Base-by-base conservation (phyloP, 805 yeast genomes). In the Starmerella sp. region DNA sequence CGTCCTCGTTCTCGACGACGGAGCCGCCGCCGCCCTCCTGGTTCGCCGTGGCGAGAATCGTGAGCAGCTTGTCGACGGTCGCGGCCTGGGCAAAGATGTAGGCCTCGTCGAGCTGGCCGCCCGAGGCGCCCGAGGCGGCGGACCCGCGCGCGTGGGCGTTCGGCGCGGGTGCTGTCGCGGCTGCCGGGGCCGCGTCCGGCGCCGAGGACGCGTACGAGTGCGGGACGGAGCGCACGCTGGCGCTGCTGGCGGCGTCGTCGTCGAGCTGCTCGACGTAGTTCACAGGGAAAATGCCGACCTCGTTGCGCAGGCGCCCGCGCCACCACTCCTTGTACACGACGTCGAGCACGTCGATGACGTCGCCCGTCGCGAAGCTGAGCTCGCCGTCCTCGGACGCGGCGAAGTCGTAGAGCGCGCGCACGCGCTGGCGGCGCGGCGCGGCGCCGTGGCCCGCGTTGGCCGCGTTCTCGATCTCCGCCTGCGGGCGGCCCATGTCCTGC, bases 291-390 rank as follows among this genome's bases (percentile, higher is more conserved):
- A 93, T 83, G 17, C 98, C 98, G 51, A 81, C 75, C 53, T 76
- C 77, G 0, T 96, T 96, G 53, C 78, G 76, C 51, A 91, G 70
- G 6, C 91, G 79, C 14, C 98, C 98, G 61, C 87, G 77, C 84
- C 96, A 86, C 98, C 98, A 91, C 65, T 91, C 97, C 58, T 86
- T 77, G 67, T 89, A 90, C 6, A 86, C 95, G 14, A 84, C 77
- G 63, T 90, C 97, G 37, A 90, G 74, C 0, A 93, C 95, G 0
- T 84, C 83, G 49, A 91, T 90, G 13, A 87, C 74, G 66, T 91
- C 97, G 42, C 96, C 97, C 63, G 82, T 82, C 50, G 81, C 75
- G 70, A 93, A 91, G 1, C 95, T 82, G 45, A 91, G 75, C 61
- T 93, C 97, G 58, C 90, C 96, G 2, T 83, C 83, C 64, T 89